Conservation (phyloP, 192 early-diverging fungal genomes). For the Coemansia sp. region DNA sequence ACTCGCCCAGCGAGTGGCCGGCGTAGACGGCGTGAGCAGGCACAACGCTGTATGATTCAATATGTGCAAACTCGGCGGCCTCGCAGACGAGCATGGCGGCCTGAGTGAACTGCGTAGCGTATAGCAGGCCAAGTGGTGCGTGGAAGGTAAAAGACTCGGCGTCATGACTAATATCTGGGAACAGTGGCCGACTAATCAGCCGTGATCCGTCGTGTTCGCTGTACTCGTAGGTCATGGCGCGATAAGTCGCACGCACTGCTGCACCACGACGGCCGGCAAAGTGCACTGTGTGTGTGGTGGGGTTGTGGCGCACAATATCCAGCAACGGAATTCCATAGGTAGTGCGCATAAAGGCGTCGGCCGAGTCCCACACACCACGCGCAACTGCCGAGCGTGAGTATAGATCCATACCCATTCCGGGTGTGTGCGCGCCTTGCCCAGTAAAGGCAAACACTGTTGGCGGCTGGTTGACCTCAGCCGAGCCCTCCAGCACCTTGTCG, state of each 20-base stretch:
- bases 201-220: constrained; percentile 68
- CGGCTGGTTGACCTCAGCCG: constrained; percentile 92
- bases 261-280: constrained; percentile 51
- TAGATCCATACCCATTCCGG: constrained; percentile 95
- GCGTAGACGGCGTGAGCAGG: constrained; percentile 85
- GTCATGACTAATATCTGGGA: constrained; percentile 84
- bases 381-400: constrained; percentile 81
- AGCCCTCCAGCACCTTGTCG: constrained; percentile 75
- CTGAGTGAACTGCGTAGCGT: constrained; percentile 95
- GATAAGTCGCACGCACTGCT: constrained; percentile 58
- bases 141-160: constrained; percentile 85
- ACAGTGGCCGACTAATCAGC: constrained; percentile 77
- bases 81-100: constrained; percentile 90
- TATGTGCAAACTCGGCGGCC: constrained; percentile 87
- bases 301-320: constrained; percentile 55
- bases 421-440: constrained; percentile 95
- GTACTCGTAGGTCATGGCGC: constrained; percentile 89
- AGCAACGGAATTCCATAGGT: constrained; percentile 66
- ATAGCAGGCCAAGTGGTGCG: constrained; percentile 83
- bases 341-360: constrained; percentile 81
- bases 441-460: constrained; percentile 92
- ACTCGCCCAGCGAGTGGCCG: constrained; percentile 95
- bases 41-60: constrained; percentile 85
- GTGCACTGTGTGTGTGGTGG: constrained; percentile 58
- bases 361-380: constrained; percentile 87